Evolutionary conservation across 1,284 basidiomycete genomes (phyloP), one percentile per base, ranked within the genome.

Genomic region (Stygiomarasmius scandens): DNA sequence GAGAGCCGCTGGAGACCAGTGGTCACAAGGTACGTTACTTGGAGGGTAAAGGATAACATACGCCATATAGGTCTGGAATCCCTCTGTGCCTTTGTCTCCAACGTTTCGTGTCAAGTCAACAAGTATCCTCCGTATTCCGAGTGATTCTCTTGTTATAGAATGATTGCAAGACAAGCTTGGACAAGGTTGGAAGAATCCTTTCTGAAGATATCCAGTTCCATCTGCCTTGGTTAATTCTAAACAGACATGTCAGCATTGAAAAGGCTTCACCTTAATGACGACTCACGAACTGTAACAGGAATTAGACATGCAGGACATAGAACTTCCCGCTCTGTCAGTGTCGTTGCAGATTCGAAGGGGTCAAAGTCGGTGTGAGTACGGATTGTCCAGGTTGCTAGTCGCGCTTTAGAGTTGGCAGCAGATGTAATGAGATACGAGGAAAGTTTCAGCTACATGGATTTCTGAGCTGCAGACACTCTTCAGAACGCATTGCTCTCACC

Each of bases 201-300:
- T 65, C 56, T 79, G 78, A 2, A 75, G 63, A 54, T 78, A 80
- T 1, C 77, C 77, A 4, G 66, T 72, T 6, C 71, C 74, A 2
- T 59, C 55, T 2, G 53, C 6, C 12, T 32, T 32, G 29, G 29
- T 32, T 32, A 32, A 32, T 12, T 32, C 29, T 32, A 12, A 32
- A 6, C 5, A 32, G 12, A 12, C 5, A 32, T 5, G 5, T 32
- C 12, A 32, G 12, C 29, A 32, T 32, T 32, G 29, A 12, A 32
- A 12, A 12, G 29, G 29, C 12, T 5, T 5, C 12, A 12, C 5
- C 5, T 5, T 32, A 5, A 32, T 32, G 29, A 6, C 5, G 5
- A 32, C 29, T 32, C 29, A 32, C 29, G 29, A 6, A 32, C 29
- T 32, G 12, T 12, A 12, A 32, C 29, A 32, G 29, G n/a, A 2